Conservation (phyloP, 129 eudicot species). For the Solidago caesia region DNA sequence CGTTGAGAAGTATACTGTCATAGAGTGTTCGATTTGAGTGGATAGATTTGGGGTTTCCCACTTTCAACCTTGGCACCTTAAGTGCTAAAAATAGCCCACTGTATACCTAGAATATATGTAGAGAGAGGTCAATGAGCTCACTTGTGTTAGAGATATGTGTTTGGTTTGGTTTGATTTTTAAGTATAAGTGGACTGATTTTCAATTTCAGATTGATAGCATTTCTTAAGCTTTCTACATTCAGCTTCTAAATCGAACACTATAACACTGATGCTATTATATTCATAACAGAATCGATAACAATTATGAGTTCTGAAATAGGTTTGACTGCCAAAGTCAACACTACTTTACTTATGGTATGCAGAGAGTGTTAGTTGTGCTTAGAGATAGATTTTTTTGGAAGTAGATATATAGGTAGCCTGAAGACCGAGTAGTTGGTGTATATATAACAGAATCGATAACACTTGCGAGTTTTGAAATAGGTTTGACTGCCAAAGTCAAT, state of each 20-base stretch:
- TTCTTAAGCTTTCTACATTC: neutral
- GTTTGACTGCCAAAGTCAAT: neutral
- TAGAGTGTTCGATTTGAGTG: no score
- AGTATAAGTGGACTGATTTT: neutral
- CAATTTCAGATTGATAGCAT: constrained; percentile 6
- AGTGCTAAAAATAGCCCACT: no score
- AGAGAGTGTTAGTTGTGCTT: neutral
- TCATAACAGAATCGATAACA: neutral
- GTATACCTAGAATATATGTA: neutral
- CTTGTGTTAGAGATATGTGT: neutral
- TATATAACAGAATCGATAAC: neutral
- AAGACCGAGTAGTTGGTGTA: neutral
- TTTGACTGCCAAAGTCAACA: neutral
- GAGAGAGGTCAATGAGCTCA: constrained; percentile 8
- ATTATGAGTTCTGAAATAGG: neutral
- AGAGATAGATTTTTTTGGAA: neutral
- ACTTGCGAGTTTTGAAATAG: neutral
- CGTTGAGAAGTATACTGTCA: no score
- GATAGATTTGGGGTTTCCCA: no score
- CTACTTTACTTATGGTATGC: neutral
- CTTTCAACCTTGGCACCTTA: no score
- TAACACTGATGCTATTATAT: neutral
- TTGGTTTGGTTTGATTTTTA: neutral
- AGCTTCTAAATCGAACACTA: neutral
- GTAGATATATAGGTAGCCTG: neutral